Base-by-base conservation (phyloP, 148 eudicot genomes). In the Salicornia ramosissima region DNA sequence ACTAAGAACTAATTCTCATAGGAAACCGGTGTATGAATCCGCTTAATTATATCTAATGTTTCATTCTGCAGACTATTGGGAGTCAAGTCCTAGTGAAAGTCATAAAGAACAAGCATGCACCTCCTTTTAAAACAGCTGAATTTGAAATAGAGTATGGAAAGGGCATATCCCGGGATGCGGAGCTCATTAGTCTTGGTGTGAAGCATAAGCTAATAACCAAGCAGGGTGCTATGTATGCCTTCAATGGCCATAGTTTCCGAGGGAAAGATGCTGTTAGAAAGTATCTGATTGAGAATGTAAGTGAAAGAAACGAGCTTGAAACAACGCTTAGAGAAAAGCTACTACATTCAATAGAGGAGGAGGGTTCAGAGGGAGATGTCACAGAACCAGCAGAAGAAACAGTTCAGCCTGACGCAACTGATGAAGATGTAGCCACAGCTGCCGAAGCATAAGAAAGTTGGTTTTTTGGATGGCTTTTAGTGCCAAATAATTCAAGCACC, bases 41-140 rank as follows among this genome's bases (percentile, higher is more conserved):
- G n/a, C n/a, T n/a, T n/a, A n/a, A n/a, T n/a, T n/a, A n/a, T n/a
- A n/a, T 66, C 51, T 50, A 10, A 47, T 67, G 31, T n/a, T 60
- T 18, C 29, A 21, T 39, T 65, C 54, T 76, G 75, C 88, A 93
- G 98, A 85, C 83, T 10, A 63, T 86, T 29, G 99, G 99, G 72
- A 91, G 91, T 67, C 87, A 83, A 79, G 87, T 94, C 74, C 71
- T 67, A 19, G 97, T 91, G 43, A 94, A 94, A 82, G 85, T 94
- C 64, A 88, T 93, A 68, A 93, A 93, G 79, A 93, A 93, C 76
- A 93, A 93, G 86, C 96, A 82, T 66, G 95, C 98, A 63, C 95
- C 98, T 50, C 98, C 98, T 43, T 93, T 88, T 51, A 85, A 75
- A 79, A 85, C 85, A 13, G 90, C 86, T 24, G 83, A 86, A 67